Base-by-base conservation (phyloP, 306 rosid species). In the Rosa rugosa region DNA sequence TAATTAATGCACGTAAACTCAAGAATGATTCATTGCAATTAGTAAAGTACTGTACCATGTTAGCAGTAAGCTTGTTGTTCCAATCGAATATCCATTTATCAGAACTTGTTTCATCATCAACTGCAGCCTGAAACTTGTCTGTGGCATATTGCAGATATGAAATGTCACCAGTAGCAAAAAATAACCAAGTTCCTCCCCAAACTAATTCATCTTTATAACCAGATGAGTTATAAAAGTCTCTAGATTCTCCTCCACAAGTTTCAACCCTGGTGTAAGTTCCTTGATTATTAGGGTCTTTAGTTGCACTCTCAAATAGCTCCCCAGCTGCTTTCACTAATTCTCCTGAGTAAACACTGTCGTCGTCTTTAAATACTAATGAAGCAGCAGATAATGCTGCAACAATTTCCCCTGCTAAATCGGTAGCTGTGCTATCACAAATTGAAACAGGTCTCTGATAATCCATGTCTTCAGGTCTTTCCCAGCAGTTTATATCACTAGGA, bases 141-240 rank as follows among this genome's bases (percentile, higher is more conserved):
- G 88, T 89, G 47, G 89, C 92, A 76, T 82, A 86, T 62, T 79
- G 59, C 68, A 92, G 89, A 81, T 86, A 81, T 62, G 88, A 76
- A 62, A 63, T 8, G 38, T 89, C 83, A 53, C 83, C 83, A 42
- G 96, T 90, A 40, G 94, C 91, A 23, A 91, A 87, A 81, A 70
- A 89, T 71, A 94, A 76, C 97, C 98, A 94, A 54, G 96, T 86
- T 77, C 89, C 96, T 80, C 91, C 98, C 97, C 96, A 94, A 5
- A 91, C 86, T 76, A 94, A 54, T 80, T 94, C 97, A 73, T 94
- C 98, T 79, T 79, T 67, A 72, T 81, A 84, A 62, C 93, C 84
- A 25, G 94, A 65, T 45, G 94, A 94, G 76, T 87, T 84, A 53
- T 89, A 90, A 51, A 87, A 77, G 56, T 20, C 77, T 82, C 88